Evolutionary conservation across 2,329 filamentous ascomycete genomes (phyloP).

Genomic region (Botryotinia narcissicola): DNA sequence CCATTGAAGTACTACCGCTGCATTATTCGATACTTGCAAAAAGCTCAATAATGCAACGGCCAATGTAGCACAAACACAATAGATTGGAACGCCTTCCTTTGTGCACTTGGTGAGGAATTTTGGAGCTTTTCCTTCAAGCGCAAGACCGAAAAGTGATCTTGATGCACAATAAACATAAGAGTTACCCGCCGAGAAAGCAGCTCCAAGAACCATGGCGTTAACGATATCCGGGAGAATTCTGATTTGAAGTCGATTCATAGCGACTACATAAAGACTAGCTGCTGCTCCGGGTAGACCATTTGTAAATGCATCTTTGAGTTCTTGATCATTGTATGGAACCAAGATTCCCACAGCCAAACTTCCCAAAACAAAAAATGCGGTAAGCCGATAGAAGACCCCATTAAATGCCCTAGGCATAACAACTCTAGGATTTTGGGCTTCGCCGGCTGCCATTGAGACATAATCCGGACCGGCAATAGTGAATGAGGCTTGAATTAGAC

Average conservation of each 20-base stretch:
- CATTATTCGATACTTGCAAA: constrained; percentile 55
- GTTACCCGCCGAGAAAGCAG: constrained; percentile 55
- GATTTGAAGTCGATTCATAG: constrained; percentile 50
- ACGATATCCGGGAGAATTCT: constrained; percentile 50
- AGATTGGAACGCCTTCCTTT: constrained; percentile 53
- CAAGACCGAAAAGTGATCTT: constrained; percentile 52
- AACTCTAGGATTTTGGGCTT: constrained; percentile 56
- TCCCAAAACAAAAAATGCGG: constrained; percentile 58
- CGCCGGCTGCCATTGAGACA: constrained; percentile 55
- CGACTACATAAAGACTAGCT: constrained; percentile 50
- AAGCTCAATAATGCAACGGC: constrained; percentile 59
- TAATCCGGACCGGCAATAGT: constrained; percentile 49
- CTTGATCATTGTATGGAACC: constrained; percentile 51
- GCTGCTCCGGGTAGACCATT: constrained; percentile 47
- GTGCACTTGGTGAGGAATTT: constrained; percentile 49
- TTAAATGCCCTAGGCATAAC: constrained; percentile 58
- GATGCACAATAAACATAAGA: constrained; percentile 41
- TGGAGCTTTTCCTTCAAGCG: constrained; percentile 52
- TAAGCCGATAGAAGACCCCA: constrained; percentile 60
- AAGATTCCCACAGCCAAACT: constrained; percentile 61
- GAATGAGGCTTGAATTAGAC: constrained; percentile 50
- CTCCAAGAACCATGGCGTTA: constrained; percentile 55
- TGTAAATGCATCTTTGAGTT: constrained; percentile 42
- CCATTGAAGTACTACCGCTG: constrained; percentile 59
- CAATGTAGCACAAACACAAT: constrained; percentile 56